Evolutionary conservation across 495 filamentous ascomycete genomes (phyloP).

Genomic region (Neurospora sp.): DNA sequence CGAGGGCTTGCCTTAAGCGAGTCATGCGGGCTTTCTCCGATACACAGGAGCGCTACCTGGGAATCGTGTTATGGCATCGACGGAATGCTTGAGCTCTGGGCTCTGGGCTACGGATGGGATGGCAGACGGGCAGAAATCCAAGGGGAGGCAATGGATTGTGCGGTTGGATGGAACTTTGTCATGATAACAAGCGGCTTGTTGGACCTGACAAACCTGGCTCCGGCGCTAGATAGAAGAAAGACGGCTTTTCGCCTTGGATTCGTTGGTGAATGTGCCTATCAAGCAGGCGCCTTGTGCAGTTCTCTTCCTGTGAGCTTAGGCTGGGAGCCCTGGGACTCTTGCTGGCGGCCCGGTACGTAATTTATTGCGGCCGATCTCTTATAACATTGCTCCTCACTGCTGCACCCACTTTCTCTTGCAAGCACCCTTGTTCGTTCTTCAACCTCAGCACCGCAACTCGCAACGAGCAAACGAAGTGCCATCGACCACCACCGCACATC

Average conservation of each 20-base stretch:
- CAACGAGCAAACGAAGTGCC: constrained; percentile 4
- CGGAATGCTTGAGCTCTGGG: background rate
- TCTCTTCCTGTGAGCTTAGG: constrained; percentile 5
- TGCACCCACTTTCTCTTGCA: constrained; percentile 11
- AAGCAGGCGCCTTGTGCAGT: constrained; percentile 7
- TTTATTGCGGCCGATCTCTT: constrained; percentile 24
- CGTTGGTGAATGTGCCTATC: constrained; percentile 19
- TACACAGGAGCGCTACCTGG: background rate
- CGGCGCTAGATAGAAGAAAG: background rate
- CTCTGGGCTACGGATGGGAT: background rate
- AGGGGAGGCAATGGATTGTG: background rate
- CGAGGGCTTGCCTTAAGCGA: background rate
- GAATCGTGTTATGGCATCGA: background rate
- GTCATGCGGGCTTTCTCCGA: background rate
- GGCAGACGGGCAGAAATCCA: background rate
- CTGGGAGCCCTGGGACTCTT: constrained; percentile 15
- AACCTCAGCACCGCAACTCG: constrained; percentile 6
- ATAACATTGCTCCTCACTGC: constrained; percentile 13
- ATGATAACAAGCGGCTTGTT: background rate
- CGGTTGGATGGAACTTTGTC: background rate
- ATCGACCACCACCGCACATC: constrained; percentile 11
- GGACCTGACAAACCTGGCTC: background rate
- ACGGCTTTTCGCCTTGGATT: constrained; percentile 6
- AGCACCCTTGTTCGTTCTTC: constrained; percentile 4
- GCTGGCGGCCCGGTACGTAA: constrained; percentile 23